Conservation (phyloP, 106 monocot genomes). For the Dendrobium catenatum region DNA sequence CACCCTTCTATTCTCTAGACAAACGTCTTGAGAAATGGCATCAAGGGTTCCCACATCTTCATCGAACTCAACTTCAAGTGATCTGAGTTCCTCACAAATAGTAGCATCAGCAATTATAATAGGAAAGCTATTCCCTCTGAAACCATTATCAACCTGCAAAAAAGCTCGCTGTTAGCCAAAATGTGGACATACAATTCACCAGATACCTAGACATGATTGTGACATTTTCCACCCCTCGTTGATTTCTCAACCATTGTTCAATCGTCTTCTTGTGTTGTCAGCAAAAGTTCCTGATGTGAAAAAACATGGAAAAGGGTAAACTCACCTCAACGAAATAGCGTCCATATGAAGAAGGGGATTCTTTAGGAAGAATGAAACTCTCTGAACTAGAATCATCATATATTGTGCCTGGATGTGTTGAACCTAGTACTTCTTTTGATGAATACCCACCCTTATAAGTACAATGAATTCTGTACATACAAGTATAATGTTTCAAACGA, state of each 20-base stretch:
- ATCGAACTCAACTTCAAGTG: conserved; percentile 70
- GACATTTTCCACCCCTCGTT: not conserved
- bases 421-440: conserved; percentile 70
- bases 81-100: conserved; percentile 76
- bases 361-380: conserved; percentile 71
- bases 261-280: not conserved
- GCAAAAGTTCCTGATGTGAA: not conserved
- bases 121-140: conserved; percentile 94
- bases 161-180: not conserved
- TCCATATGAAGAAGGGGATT: conserved; percentile 38
- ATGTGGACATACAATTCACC: not conserved
- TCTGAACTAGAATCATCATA: conserved; percentile 77
- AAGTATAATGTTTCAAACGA: conserved; percentile 1
- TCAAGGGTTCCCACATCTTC: conserved; percentile 23
- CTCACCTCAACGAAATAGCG: conserved; percentile 92
- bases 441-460: conserved; percentile 71
- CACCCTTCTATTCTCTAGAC: conserved; percentile 22
- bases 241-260: too few species aligned
- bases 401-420: conserved; percentile 60
- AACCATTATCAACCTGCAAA: conserved; percentile 91
- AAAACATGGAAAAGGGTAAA: not conserved
- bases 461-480: conserved; percentile 74
- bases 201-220: not conserved
- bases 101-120: conserved; percentile 66
- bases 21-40: conserved; percentile 19